Evolutionary conservation across 2,329 filamentous ascomycete species (phyloP), one percentile per base, ranked within the genome.

Genomic region (Exophiala viscosa): DNA sequence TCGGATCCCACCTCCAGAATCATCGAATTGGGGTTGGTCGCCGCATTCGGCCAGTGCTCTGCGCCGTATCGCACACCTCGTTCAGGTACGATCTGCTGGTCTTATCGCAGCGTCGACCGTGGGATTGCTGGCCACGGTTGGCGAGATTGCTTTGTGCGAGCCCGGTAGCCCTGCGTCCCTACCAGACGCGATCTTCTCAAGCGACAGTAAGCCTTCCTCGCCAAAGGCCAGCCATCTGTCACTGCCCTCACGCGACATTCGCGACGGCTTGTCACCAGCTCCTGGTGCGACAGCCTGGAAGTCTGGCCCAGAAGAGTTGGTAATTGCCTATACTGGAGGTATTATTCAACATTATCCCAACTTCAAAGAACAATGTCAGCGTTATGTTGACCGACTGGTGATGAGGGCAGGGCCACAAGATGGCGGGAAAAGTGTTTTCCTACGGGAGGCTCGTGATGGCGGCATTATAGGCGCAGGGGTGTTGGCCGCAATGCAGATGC

Each of bases 331-430:
- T 65, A 90, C 88, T 0, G 88, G 88, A 31, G 86, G 87, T 5
- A 90, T 87, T 64, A 91, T 91, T 54, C 81, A 84, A n/a, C 83
- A 88, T 63, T 90, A 90, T 63, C 87, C 88, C 43, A 79, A 87
- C 61, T 90, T 88, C 68, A 74, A 88, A 38, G 70, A 74, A 40
- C 85, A 86, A 62, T 89, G 85, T 59, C 86, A 90, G 67, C 64
- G 70, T 11, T 87, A 87, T 64, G 76, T 91, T 45, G 83, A 89
- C 55, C 69, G 71, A 3, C 66, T 80, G 11, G 73, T 79, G 15
- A 73, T 74, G 70, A 65, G 70, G 32, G 72, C 70, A 15, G 70
- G 71, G 15, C 71, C 70, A 11, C 71, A 73, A 33, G 69, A 73
- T 36, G 74, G 73, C 23, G 69, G 69, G 5, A 79, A 78, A 57